Conservation (phyloP, 2,329 filamentous ascomycete species). For the Sarocladium strictum region DNA sequence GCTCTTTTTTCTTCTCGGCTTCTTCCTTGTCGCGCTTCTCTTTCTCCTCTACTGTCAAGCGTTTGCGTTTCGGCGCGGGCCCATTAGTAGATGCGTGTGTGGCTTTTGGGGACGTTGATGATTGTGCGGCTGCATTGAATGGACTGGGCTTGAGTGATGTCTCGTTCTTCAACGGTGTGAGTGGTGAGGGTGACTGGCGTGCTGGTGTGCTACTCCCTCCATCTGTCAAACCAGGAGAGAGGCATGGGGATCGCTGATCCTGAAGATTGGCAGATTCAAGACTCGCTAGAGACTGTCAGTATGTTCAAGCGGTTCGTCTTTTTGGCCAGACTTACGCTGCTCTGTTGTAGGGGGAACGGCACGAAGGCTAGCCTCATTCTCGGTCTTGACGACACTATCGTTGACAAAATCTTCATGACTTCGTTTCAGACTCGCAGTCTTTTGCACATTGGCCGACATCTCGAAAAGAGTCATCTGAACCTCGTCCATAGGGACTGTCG, state of each 20-base stretch:
- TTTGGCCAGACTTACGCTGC: slow-evolving; percentile 8
- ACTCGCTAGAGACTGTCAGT: slow-evolving; percentile 18
- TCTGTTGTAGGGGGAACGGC: background rate
- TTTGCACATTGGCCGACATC: slow-evolving; percentile 42
- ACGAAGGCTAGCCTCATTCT: slow-evolving; percentile 11
- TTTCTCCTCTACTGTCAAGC: slow-evolving; percentile 32
- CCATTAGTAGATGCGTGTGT: slow-evolving; percentile 13
- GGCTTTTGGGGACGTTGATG: background rate
- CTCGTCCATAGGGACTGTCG: background rate
- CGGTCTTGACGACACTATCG: slow-evolving; percentile 24
- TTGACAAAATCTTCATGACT: slow-evolving; percentile 39
- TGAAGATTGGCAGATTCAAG: slow-evolving; percentile 17
- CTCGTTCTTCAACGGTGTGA: slow-evolving; percentile 18
- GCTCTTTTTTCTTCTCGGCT: slow-evolving; percentile 28
- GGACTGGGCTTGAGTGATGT: slow-evolving; percentile 7
- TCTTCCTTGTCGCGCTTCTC: slow-evolving; percentile 28
- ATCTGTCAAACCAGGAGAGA: slow-evolving; percentile 34
- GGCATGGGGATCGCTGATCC: slow-evolving; percentile 22
- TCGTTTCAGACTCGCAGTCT: slow-evolving; percentile 40
- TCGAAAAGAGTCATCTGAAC: slow-evolving; percentile 40
- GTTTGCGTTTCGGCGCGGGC: slow-evolving; percentile 35
- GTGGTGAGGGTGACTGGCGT: slow-evolving; percentile 28
- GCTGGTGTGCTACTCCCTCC: slow-evolving; percentile 34
- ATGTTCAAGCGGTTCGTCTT: slow-evolving; percentile 10
- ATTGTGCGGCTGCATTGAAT: background rate